Percentiles rank a stretch among this genome's conserved stretches.
Evolutionary conservation across 1,139 yeast genomes (phyloP).

Genomic region (Ogataea hybrid): DNA sequence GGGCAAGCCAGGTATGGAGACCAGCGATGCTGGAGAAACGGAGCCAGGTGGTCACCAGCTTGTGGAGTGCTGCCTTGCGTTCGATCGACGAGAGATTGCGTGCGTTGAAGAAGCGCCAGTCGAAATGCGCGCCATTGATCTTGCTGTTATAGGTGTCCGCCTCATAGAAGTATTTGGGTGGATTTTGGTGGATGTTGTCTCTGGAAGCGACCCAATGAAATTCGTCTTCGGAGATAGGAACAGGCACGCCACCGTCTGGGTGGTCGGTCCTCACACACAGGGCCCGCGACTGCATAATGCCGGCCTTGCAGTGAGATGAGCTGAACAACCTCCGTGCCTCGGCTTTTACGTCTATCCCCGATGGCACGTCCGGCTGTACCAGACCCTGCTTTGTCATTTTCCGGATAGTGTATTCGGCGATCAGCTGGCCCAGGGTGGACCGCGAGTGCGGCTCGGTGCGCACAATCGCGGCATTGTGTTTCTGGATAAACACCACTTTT

Average conservation of each 20-base stretch:
- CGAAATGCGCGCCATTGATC: constrained; percentile 30
- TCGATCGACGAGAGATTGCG: constrained; percentile 35
- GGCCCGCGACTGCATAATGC: background rate
- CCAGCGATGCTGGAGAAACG: constrained; percentile 39
- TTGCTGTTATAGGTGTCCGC: constrained; percentile 26
- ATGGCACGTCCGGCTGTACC: constrained; percentile 5
- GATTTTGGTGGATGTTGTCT: constrained; percentile 1
- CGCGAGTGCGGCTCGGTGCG: background rate
- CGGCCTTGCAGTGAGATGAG: background rate
- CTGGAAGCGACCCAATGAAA: constrained; percentile 16
- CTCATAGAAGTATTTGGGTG: constrained; percentile 35
- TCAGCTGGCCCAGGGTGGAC: constrained; percentile 6
- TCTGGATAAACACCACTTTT: constrained; percentile 24
- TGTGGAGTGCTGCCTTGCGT: constrained; percentile 40
- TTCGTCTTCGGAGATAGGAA: constrained; percentile 7
- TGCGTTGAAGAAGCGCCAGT: constrained; percentile 46
- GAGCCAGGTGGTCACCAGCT: constrained; percentile 50
- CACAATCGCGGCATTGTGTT: constrained; percentile 12
- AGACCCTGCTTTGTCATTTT: constrained; percentile 1
- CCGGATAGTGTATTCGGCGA: constrained; percentile 11
- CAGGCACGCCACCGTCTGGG: background rate
- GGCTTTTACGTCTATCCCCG: constrained; percentile 1
- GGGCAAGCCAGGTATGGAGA: constrained; percentile 54
- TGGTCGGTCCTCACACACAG: background rate
- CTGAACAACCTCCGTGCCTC: constrained; percentile 1